These are phyloP conservation scores for Fusarium nematophilum DNA, from an alignment of 2,329 filamentous ascomycete species.

Conservation along the genomic window DNA sequence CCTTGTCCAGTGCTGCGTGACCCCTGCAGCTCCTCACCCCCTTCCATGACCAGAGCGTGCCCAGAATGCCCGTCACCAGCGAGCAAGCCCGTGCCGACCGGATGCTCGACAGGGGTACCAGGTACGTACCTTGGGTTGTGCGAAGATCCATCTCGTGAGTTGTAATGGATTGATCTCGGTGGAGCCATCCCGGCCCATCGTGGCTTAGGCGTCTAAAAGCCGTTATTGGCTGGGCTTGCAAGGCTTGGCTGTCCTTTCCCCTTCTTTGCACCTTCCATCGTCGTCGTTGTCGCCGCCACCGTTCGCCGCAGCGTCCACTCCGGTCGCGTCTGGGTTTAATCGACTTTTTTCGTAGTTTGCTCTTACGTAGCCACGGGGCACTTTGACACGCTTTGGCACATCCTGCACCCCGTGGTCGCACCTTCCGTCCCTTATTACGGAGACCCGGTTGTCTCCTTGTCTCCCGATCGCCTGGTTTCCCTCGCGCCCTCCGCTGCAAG, in stretches of 20 bases:
- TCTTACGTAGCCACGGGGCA: slow-evolving; percentile 1
- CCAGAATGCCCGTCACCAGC: slow-evolving; percentile 14
- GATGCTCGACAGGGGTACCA: slow-evolving; percentile 21
- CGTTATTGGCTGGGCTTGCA: slow-evolving; percentile 23
- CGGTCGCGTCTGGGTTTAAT: slow-evolving; percentile 12
- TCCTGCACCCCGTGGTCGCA: neutral
- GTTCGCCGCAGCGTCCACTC: slow-evolving; percentile 16
- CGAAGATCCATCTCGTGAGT: slow-evolving; percentile 33
- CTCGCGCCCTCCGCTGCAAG: slow-evolving; percentile 35
- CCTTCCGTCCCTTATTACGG: slow-evolving; percentile 3
- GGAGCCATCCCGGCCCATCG: slow-evolving; percentile 12
- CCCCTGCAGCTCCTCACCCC: neutral
- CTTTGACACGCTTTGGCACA: neutral
- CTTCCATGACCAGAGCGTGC: slow-evolving; percentile 16
- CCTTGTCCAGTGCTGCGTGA: neutral
- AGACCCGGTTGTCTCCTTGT: slow-evolving; percentile 23
- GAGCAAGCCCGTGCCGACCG: slow-evolving; percentile 21
- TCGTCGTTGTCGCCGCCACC: slow-evolving; percentile 31
- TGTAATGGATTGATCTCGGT: slow-evolving; percentile 13
- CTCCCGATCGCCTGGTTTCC: slow-evolving; percentile 33
- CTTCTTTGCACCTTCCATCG: slow-evolving; percentile 27
- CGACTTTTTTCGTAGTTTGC: slow-evolving; percentile 10
- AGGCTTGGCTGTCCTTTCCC: slow-evolving; percentile 2
- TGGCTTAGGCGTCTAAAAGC: neutral
- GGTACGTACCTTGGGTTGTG: slow-evolving; percentile 24